phyloP scores from a whole-genome alignment of 2,329 filamentous ascomycete species.

The Claviceps sp. region DNA sequence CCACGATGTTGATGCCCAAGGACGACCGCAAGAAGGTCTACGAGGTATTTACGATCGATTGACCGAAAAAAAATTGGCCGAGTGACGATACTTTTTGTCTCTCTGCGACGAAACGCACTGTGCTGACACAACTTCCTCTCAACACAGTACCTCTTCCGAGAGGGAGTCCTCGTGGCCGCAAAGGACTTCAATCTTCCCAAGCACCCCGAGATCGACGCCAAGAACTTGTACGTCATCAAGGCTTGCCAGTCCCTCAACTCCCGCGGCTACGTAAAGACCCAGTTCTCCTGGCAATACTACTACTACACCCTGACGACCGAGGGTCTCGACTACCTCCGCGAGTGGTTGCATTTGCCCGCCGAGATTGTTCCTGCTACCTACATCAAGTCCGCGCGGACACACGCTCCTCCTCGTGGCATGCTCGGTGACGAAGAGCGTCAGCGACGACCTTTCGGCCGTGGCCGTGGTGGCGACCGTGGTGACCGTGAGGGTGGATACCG shows the following conservation, averaged over 20 bases:
- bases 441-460: conserved; percentile 73
- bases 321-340: conserved; percentile 99
- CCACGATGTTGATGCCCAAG: conserved; percentile 96
- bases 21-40: conserved; percentile 99
- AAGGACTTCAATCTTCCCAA: conserved; percentile 98
- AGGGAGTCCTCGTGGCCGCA: conserved; percentile 88
- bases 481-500: conserved; percentile 86
- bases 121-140: conserved; percentile 11
- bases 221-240: conserved; percentile 99
- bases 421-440: conserved; percentile 76
- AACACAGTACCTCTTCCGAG: conserved; percentile 82
- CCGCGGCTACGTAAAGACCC: conserved; percentile 97
- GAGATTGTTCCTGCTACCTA: conserved; percentile 99
- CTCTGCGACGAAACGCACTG: neutral
- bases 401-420: conserved; percentile 97
- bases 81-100: neutral
- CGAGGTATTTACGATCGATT: conserved; percentile 37
- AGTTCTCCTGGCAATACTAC: conserved; percentile 99
- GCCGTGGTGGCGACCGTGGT: conserved; percentile 56
- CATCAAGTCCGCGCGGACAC: conserved; percentile 99
- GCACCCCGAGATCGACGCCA: conserved; percentile 97
- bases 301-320: conserved; percentile 99
- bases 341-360: conserved; percentile 99
- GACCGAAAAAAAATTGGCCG: neutral
- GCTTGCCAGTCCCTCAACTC: conserved; percentile 96